phyloP scores from a whole-genome alignment of 2,329 filamentous ascomycete species.

The Coniochaeta pulveracea region DNA sequence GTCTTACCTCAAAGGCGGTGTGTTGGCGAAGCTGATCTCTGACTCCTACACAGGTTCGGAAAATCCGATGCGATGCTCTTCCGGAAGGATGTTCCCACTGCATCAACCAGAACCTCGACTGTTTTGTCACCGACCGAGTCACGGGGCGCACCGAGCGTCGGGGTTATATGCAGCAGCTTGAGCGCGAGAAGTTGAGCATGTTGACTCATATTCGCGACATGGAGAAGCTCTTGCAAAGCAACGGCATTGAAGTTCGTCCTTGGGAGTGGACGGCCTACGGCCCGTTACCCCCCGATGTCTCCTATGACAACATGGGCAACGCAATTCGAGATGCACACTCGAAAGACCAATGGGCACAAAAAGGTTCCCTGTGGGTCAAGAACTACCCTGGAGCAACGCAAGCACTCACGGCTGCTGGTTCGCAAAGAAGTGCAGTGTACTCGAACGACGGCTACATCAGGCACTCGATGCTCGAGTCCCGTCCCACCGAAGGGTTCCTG shows the following conservation, averaged over 20 bases:
- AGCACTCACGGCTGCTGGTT: too few species aligned
- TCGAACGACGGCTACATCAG: slow-evolving; percentile 18
- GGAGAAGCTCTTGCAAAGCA: slow-evolving; percentile 49
- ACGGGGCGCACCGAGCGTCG: slow-evolving; percentile 69
- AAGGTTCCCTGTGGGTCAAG: slow-evolving; percentile 26
- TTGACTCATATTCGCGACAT: slow-evolving; percentile 56
- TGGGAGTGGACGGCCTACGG: slow-evolving; percentile 24
- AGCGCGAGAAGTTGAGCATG: slow-evolving; percentile 60
- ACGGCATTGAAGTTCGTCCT: slow-evolving; percentile 49
- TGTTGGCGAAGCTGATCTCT: slow-evolving; percentile 4
- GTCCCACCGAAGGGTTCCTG: slow-evolving; percentile 51
- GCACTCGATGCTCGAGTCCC: slow-evolving; percentile 23
- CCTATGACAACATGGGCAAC: slow-evolving; percentile 15
- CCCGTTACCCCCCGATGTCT: slow-evolving; percentile 11
- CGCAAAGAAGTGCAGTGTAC: not conserved
- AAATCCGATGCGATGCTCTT: slow-evolving; percentile 77
- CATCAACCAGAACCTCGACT: slow-evolving; percentile 62
- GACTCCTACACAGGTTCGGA: slow-evolving; percentile 51
- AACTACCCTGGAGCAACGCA: too few species aligned
- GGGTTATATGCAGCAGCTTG: slow-evolving; percentile 67
- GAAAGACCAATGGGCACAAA: slow-evolving; percentile 23
- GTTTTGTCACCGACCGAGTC: slow-evolving; percentile 78
- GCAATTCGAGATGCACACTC: slow-evolving; percentile 14
- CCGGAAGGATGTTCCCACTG: slow-evolving; percentile 77
- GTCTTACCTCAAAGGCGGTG: not conserved